phyloP scores from a whole-genome alignment of 257 asterid genomes.

The Solanum etuberosum region DNA sequence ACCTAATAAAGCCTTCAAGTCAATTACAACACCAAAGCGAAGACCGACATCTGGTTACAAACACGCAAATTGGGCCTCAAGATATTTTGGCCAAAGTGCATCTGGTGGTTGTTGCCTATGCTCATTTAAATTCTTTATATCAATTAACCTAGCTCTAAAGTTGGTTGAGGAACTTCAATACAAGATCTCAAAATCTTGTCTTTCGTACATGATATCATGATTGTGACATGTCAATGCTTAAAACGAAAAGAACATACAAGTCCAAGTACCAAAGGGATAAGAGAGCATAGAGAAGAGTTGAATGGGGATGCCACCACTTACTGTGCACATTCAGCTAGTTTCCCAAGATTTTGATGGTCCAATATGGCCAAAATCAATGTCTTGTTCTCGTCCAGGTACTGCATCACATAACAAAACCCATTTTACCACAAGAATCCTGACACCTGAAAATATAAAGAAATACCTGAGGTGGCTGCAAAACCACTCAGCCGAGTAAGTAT shows the following conservation, averaged over 20 bases:
- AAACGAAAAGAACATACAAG: neutral
- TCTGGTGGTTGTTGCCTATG: neutral
- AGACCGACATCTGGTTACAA: neutral
- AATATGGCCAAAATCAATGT: conserved; percentile 81
- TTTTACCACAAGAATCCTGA: neutral
- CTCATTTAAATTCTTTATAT: neutral
- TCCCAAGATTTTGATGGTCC: conserved; percentile 95
- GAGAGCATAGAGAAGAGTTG: neutral
- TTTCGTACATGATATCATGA: neutral
- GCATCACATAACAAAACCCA: conserved; percentile 18
- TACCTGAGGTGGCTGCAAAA: neutral
- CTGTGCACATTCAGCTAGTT: conserved; percentile 94
- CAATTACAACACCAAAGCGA: neutral
- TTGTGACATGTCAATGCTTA: neutral
- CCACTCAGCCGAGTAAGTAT: neutral
- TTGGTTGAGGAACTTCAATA: neutral
- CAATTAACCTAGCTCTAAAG: neutral
- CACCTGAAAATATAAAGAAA: neutral
- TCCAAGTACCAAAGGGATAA: neutral
- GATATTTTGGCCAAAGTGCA: neutral
- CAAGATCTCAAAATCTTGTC: neutral
- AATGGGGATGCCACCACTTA: conserved; percentile 28
- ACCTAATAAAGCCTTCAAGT: neutral
- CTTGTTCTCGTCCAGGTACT: conserved; percentile 97
- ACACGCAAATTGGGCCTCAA: neutral